Conservation (phyloP, 2,329 filamentous ascomycete genomes). For the Botrytis squamosa region DNA sequence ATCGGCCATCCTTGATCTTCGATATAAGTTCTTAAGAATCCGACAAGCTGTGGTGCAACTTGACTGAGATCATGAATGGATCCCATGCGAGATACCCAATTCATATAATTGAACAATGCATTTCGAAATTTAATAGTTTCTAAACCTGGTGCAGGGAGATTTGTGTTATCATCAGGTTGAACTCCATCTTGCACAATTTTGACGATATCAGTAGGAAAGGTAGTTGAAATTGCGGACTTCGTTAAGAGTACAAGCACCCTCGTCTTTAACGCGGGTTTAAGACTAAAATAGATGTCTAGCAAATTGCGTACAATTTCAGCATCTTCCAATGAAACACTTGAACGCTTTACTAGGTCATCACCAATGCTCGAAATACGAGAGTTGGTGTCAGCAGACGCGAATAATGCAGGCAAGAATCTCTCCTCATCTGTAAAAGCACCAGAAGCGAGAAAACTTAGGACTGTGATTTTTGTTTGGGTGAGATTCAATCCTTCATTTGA, state of each 20-base stretch:
- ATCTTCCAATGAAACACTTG: conserved; percentile 71
- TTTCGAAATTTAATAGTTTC: conserved; percentile 78
- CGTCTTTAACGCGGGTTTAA: conserved; percentile 71
- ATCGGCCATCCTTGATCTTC: conserved; percentile 80
- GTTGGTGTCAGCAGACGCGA: conserved; percentile 79
- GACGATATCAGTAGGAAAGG: conserved; percentile 65
- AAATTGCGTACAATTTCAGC: conserved; percentile 60
- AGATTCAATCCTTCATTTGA: conserved; percentile 62
- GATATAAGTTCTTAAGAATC: conserved; percentile 70
- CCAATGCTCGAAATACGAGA: conserved; percentile 79
- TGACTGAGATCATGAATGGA: conserved; percentile 57
- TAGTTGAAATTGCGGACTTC: conserved; percentile 73
- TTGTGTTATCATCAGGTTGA: conserved; percentile 44
- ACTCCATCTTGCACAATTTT: conserved; percentile 67
- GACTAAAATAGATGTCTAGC: conserved; percentile 71
- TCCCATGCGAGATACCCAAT: conserved; percentile 79
- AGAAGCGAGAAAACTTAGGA: conserved; percentile 72
- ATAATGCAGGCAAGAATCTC: conserved; percentile 78
- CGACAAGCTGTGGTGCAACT: conserved; percentile 68
- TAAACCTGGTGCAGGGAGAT: conserved; percentile 38
- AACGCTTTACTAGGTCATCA: conserved; percentile 84
- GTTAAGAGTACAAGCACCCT: conserved; percentile 73
- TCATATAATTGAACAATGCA: conserved; percentile 81
- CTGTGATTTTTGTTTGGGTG: conserved; percentile 66
- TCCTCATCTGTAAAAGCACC: conserved; percentile 83